Conservation (phyloP, 2,329 filamentous ascomycete genomes). For the Pseudovirgaria hyperparasitica region DNA sequence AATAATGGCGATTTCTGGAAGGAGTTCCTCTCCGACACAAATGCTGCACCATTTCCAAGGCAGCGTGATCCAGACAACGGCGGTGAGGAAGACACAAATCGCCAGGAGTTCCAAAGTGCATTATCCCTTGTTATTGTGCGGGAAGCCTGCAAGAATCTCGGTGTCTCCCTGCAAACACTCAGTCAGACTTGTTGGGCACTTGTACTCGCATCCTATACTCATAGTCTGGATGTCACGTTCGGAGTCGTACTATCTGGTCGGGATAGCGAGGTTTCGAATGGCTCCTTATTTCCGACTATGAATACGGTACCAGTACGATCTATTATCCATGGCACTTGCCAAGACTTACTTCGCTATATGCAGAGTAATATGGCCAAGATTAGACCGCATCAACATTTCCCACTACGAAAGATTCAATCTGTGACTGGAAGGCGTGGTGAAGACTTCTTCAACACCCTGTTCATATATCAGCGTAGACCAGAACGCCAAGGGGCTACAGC, state of each 20-base stretch:
- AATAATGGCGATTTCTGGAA: constrained; percentile 63
- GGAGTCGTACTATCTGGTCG: constrained; percentile 75
- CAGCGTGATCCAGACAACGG: constrained; percentile 1
- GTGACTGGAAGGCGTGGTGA: constrained; percentile 32
- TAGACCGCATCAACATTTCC: constrained; percentile 62
- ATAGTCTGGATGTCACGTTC: constrained; percentile 63
- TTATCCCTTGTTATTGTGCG: constrained; percentile 31
- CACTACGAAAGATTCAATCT: constrained; percentile 56
- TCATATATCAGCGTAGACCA: constrained; percentile 50
- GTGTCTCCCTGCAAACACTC: constrained; percentile 63
- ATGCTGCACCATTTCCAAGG: constrained; percentile 26
- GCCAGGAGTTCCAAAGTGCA: constrained; percentile 34
- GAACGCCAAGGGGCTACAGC: constrained; percentile 13
- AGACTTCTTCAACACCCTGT: constrained; percentile 50
- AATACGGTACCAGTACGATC: constrained; percentile 71
- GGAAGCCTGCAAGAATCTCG: constrained; percentile 50
- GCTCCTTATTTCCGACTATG: constrained; percentile 77
- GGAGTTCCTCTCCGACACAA: constrained; percentile 46
- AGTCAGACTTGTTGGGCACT: constrained; percentile 67
- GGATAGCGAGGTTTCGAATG: constrained; percentile 55
- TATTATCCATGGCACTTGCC: constrained; percentile 55
- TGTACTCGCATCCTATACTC: constrained; percentile 49
- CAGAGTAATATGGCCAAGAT: constrained; percentile 57
- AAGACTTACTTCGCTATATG: constrained; percentile 56
- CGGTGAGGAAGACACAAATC: constrained; percentile 19